Evolutionary conservation across 441 rosid genomes (phyloP).

Genomic region (Pelargonium myrrhifolium): DNA sequence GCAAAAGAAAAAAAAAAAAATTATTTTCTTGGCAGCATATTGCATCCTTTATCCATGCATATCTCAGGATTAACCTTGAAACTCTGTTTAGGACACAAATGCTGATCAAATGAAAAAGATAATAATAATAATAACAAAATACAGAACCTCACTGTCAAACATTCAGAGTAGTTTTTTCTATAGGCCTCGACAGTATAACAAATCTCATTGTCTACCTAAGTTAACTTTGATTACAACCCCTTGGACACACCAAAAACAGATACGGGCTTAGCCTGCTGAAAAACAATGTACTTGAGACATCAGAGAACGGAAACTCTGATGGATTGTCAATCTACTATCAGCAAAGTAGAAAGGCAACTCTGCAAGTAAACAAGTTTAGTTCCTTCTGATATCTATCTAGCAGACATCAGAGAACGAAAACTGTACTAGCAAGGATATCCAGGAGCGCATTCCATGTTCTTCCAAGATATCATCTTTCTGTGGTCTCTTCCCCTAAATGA

Average conservation of each 20-base stretch:
- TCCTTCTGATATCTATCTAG: neutral
- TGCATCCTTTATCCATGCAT: neutral
- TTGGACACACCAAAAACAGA: neutral
- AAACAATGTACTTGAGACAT: too few relatives aligned
- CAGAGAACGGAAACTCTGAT: too few relatives aligned
- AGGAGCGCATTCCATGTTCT: conserved; percentile 49
- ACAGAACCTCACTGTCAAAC: neutral
- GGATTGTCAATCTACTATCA: too few relatives aligned
- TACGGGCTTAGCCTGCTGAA: too few relatives aligned
- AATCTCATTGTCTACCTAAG: neutral
- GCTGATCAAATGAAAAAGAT: neutral
- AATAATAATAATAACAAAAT: neutral
- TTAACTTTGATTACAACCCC: neutral
- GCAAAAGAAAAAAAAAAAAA: neutral
- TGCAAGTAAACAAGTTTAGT: neutral
- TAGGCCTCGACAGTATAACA: neutral
- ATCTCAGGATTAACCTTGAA: neutral
- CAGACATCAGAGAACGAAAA: neutral
- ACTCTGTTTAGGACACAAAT: neutral
- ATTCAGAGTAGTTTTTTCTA: neutral
- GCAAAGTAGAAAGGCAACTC: neutral
- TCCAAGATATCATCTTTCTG: conserved; percentile 89
- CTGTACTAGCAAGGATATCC: conserved; percentile 39
- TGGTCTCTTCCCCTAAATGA: conserved; percentile 84
- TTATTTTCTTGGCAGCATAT: neutral